phyloP scores from a whole-genome alignment of 192 early-diverging fungal species.

The Linnemannia hyalina region DNA sequence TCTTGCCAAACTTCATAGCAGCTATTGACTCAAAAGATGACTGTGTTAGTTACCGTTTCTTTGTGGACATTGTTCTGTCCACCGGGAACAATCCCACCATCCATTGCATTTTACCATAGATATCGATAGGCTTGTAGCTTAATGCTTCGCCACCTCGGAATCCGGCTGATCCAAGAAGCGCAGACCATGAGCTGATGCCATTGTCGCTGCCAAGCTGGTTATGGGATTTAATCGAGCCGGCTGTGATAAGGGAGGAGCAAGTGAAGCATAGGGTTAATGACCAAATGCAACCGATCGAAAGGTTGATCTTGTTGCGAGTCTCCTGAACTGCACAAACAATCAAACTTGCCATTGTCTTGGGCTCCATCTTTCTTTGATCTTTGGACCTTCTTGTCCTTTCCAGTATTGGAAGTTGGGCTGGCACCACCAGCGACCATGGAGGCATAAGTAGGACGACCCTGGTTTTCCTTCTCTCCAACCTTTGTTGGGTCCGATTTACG shows the following conservation, averaged over 20 bases:
- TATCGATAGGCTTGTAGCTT: conserved; percentile 15
- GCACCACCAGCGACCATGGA: not conserved
- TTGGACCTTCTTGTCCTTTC: conserved; percentile 4
- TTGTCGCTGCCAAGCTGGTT: conserved; percentile 6
- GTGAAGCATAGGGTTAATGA: no score
- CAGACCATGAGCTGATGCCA: not conserved
- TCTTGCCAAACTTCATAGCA: conserved; percentile 2
- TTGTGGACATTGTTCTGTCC: not conserved
- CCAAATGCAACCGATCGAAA: no score
- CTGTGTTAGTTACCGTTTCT: not conserved
- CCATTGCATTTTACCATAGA: not conserved
- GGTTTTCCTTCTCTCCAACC: not conserved
- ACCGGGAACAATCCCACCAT: not conserved
- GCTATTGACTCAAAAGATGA: not conserved
- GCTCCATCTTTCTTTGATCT: conserved; percentile 2
- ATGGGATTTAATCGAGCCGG: not conserved
- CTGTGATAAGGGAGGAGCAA: no score
- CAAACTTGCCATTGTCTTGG: conserved; percentile 8
- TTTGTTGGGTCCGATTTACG: not conserved
- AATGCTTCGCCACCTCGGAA: conserved; percentile 10
- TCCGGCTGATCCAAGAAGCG: conserved; percentile 10
- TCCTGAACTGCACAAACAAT: not conserved
- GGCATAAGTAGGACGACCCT: not conserved
- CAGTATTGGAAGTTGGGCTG: not conserved
- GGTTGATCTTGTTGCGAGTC: no score